Evolutionary conservation across 352 stramenopile genomes (phyloP).

Genomic region (Globisporangium orthogonon): DNA sequence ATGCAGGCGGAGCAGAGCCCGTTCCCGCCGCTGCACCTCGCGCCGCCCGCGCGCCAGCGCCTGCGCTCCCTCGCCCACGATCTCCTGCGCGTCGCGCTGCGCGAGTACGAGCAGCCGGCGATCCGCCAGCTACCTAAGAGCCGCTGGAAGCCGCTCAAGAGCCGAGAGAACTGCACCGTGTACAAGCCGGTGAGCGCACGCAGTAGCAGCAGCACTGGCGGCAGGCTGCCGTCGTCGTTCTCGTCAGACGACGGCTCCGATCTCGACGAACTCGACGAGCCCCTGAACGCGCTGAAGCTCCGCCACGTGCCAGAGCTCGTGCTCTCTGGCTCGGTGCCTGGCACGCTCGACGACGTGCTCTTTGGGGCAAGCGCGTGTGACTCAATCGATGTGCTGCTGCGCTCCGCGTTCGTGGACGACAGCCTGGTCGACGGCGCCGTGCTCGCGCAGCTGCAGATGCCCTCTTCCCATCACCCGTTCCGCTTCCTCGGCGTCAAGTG

Average conservation of each 20-base stretch:
- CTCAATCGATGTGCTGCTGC: constrained; percentile 23
- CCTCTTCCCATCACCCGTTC: constrained; percentile 20
- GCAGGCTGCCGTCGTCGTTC: not conserved
- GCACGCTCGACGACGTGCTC: constrained; percentile 26
- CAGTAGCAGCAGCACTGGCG: not conserved
- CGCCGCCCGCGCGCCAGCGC: constrained; percentile 10
- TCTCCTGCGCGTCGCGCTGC: constrained; percentile 20
- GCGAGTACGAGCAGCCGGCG: constrained; percentile 18
- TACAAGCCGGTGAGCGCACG: constrained; percentile 6
- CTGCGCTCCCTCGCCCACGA: constrained; percentile 17
- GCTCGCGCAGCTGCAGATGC: constrained; percentile 16
- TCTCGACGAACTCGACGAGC: constrained; percentile 1
- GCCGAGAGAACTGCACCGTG: constrained; percentile 10
- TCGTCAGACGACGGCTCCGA: not conserved
- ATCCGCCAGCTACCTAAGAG: constrained; percentile 6
- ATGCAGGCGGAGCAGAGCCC: constrained; percentile 12
- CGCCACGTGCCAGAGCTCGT: constrained; percentile 6
- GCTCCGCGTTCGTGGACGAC: constrained; percentile 22
- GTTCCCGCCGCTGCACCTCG: constrained; percentile 18
- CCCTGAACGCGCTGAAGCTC: constrained; percentile 6
- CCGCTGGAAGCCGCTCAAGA: constrained; percentile 16
- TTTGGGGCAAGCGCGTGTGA: constrained; percentile 26
- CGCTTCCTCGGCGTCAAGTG: constrained; percentile 27
- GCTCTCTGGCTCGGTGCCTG: constrained; percentile 22
- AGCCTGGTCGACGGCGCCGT: constrained; percentile 21